Conservation (phyloP, 495 filamentous ascomycete genomes). For the Parmelia sp. region DNA sequence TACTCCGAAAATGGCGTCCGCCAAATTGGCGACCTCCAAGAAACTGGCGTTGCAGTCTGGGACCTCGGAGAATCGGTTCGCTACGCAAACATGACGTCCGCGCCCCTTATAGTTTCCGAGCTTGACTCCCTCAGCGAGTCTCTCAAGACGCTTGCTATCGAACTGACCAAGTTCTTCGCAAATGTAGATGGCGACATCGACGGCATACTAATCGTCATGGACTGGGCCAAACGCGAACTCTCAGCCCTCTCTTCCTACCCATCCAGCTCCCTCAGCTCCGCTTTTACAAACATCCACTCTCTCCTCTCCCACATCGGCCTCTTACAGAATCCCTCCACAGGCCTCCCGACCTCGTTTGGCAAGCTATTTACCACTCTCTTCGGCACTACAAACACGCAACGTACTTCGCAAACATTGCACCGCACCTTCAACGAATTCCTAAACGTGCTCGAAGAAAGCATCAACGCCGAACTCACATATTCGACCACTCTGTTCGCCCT, state of each 20-base stretch:
- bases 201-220: constrained; percentile 85
- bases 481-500: constrained; percentile 69
- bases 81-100: constrained; percentile 81
- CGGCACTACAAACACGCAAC: constrained; percentile 70
- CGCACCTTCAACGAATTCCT: constrained; percentile 85
- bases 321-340: constrained; percentile 55
- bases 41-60: constrained; percentile 86
- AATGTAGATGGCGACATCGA: constrained; percentile 90
- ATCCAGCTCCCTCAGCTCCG: constrained; percentile 52
- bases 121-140: constrained; percentile 77
- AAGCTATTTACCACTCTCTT: constrained; percentile 61
- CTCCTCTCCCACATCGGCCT: constrained; percentile 61
- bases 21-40: constrained; percentile 78
- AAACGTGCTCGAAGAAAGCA: constrained; percentile 78
- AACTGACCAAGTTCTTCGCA: constrained; percentile 82
- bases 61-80: constrained; percentile 84
- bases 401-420: constrained; percentile 70
- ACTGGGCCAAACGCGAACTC: constrained; percentile 85
- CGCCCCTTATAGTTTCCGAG: constrained; percentile 74
- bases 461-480: constrained; percentile 72
- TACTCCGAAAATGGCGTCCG: constrained; percentile 82
- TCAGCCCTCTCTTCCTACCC: constrained; percentile 48
- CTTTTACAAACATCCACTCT: constrained; percentile 74
- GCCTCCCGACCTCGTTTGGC: constrained; percentile 61
- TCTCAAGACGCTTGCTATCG: constrained; percentile 70